Evolutionary conservation across 2,329 filamentous ascomycete species (phyloP).

Genomic region (Claviceps pazoutovae): DNA sequence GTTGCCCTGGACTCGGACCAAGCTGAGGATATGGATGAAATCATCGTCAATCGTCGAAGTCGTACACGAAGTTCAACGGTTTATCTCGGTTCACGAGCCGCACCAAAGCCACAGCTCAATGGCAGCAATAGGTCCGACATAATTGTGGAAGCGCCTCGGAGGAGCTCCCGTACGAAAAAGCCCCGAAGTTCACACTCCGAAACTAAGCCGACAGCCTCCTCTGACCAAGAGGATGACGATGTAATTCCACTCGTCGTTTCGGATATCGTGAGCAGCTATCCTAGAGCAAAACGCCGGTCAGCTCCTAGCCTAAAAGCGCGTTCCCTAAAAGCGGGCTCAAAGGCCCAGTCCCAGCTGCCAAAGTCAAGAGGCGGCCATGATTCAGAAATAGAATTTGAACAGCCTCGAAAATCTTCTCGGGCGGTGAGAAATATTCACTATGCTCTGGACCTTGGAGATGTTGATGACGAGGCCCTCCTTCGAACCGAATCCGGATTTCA

Average conservation of each 20-base stretch:
- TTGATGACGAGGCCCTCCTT: constrained; percentile 46
- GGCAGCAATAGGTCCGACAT: constrained; percentile 2
- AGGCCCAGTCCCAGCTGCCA: constrained; percentile 8
- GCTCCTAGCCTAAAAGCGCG: constrained; percentile 11
- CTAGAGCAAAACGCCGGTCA: constrained; percentile 9
- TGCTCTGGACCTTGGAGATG: constrained; percentile 38
- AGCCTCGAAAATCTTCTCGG: constrained; percentile 34
- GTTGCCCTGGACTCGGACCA: constrained; percentile 16
- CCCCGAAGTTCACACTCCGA: background rate
- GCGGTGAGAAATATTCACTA: constrained; percentile 27
- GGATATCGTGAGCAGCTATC: constrained; percentile 17
- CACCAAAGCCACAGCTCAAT: constrained; percentile 4
- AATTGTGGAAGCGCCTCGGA: constrained; percentile 6
- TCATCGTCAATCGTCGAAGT: constrained; percentile 1
- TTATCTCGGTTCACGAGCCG: background rate
- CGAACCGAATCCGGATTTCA: constrained; percentile 30
- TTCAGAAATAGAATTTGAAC: constrained; percentile 40
- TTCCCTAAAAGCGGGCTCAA: constrained; percentile 9
- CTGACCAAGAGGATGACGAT: constrained; percentile 21
- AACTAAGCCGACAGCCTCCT: background rate
- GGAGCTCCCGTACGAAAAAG: constrained; percentile 4
- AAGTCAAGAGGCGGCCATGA: constrained; percentile 16
- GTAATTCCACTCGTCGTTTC: constrained; percentile 22
- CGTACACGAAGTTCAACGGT: background rate
- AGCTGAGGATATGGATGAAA: constrained; percentile 11